phyloP scores from a whole-genome alignment of 495 filamentous ascomycete genomes.

The Hypoxylon lenormandii region DNA sequence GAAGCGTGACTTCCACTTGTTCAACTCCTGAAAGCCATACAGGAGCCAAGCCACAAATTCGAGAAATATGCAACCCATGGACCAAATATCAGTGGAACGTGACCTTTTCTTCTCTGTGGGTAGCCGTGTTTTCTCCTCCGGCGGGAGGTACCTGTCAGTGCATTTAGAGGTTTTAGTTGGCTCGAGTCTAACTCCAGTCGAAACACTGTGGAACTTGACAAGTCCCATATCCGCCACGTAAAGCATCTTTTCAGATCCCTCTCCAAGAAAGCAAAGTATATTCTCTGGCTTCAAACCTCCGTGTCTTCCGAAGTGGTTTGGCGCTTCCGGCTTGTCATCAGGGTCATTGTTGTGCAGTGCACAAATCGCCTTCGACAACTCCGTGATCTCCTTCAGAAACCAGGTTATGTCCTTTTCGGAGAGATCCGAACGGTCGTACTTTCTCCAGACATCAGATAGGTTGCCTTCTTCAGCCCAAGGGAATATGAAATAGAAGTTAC shows the following conservation, averaged over 20 bases:
- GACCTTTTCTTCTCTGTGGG: slow-evolving; percentile 15
- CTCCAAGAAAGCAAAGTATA: slow-evolving; percentile 18
- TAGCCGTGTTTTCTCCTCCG: slow-evolving; percentile 23
- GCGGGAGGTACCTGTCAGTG: slow-evolving; percentile 45
- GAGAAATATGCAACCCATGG: slow-evolving; percentile 41
- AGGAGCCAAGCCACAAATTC: slow-evolving; percentile 40
- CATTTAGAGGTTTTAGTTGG: slow-evolving; percentile 25
- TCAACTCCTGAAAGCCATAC: slow-evolving; percentile 18
- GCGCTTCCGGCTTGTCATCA: too few relatives aligned
- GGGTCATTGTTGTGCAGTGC: neutral
- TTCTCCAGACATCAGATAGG: slow-evolving; percentile 32
- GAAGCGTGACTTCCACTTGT: slow-evolving; percentile 23
- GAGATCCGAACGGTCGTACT: neutral
- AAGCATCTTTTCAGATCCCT: slow-evolving; percentile 11
- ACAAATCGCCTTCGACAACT: slow-evolving; percentile 13
- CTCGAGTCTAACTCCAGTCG: slow-evolving; percentile 19
- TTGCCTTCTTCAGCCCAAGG: slow-evolving; percentile 40
- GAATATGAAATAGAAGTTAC: slow-evolving; percentile 35
- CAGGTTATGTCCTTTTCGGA: neutral
- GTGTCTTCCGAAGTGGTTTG: slow-evolving; percentile 25
- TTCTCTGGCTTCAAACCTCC: slow-evolving; percentile 35
- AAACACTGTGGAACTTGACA: slow-evolving; percentile 24
- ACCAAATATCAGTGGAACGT: slow-evolving; percentile 42
- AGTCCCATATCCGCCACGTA: slow-evolving; percentile 48
- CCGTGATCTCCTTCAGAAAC: neutral